Percentiles rank a stretch among this genome's conserved stretches.
phyloP scores from a whole-genome alignment of 805 yeast genomes.

The Zygotorulaspora sp. region DNA sequence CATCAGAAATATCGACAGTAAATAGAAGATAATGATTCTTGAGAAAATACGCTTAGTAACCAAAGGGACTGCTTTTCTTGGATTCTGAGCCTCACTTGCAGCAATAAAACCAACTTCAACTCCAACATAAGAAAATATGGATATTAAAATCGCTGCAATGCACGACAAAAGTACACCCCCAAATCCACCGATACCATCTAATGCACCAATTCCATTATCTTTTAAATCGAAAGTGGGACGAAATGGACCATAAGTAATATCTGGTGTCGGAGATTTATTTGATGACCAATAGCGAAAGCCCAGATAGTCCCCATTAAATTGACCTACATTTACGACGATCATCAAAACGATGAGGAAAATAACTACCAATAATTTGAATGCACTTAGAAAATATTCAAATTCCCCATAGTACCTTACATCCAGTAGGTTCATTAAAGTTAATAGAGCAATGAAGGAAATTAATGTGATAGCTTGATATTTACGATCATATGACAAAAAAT shows the following conservation, averaged over 20 bases:
- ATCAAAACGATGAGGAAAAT: conserved; percentile 52
- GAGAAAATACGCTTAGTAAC: conserved; percentile 55
- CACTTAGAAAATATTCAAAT: conserved; percentile 59
- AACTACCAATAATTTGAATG: conserved; percentile 50
- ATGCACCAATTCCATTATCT: conserved; percentile 51
- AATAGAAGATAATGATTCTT: conserved; percentile 55
- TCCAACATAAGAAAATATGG: conserved; percentile 69
- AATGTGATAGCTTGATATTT: conserved; percentile 54
- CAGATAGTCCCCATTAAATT: conserved; percentile 40
- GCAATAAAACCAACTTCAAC: conserved; percentile 64
- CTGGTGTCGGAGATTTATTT: conserved; percentile 33
- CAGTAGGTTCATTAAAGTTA: conserved; percentile 49
- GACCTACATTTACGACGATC: conserved; percentile 61
- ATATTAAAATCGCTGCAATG: conserved; percentile 53
- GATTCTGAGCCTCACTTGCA: conserved; percentile 31
- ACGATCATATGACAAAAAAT: conserved; percentile 42
- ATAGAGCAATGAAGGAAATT: conserved; percentile 46
- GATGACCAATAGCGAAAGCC: conserved; percentile 71
- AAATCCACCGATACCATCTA: conserved; percentile 53
- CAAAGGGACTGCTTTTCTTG: conserved; percentile 45
- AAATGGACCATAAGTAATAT: conserved; percentile 61
- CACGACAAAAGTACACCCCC: conserved; percentile 56
- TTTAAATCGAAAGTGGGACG: conserved; percentile 61
- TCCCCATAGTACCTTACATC: conserved; percentile 73
- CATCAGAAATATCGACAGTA: conserved; percentile 60